Base-by-base conservation (phyloP, 352 stramenopile genomes). In the Vaucheria bursata region DNA sequence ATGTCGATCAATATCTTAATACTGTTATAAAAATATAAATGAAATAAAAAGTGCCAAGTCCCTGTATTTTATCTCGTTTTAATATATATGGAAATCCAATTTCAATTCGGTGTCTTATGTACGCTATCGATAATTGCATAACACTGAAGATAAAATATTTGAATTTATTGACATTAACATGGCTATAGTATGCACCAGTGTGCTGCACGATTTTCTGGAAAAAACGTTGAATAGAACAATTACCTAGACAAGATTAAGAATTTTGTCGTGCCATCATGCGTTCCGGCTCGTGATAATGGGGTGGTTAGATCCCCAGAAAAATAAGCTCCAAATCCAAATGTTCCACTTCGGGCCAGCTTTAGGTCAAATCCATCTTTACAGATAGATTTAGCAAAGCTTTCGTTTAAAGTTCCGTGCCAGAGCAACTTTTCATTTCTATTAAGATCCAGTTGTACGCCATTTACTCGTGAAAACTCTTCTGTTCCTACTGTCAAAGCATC, bases 321-420 rank as follows among this genome's bases (percentile, higher is more conserved):
- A 34, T 68, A 68, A 2, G 37, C 53, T 7, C 53, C 53, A 68
- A 68, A 68, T 2, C 53, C 53, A 68, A 68, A 68, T 2, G 53
- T 68, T 31, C 53, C 53, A 7, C 53, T 68, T 2, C 53, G 53
- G 31, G 53, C 53, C 2, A 68, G 53, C 53, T 68, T 2, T 34
- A 68, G 53, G 53, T 68, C 37, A 34, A 68, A 68, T 2, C 53
- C 53, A 7, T 7, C 37, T 31, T 34, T 68, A 34, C 2, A 2
- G 37, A 68, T 68, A 34, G 31, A 37, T 2, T 8, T 31, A 2
- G 53, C 53, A 7, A 68, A 68, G 2, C 37, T 31, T 34, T 68
- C 53, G 8, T 2, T 68, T 34, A 68, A 37, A 34, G 53, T 68
- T 31, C 53, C 53, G 8, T 68, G 53, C 53, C 53, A 68, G 31